phyloP scores from a whole-genome alignment of 1,284 basidiomycete genomes.

The Salmacisia buchloeana region DNA sequence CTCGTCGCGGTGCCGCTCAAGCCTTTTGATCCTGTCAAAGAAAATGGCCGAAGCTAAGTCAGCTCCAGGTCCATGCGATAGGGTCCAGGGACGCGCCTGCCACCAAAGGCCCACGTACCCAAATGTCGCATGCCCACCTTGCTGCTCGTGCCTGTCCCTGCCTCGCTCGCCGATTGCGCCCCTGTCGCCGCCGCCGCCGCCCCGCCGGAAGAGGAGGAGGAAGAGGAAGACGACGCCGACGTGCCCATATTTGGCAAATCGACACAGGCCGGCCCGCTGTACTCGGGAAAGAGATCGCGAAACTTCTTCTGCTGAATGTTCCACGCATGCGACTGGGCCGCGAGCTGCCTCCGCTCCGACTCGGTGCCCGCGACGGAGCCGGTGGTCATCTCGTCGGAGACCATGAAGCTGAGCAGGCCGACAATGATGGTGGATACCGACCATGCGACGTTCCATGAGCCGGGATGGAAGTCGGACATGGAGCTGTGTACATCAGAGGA shows the following conservation, averaged over 20 bases:
- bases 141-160: neutral
- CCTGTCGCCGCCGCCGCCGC: neutral
- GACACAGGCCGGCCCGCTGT: constrained; percentile 16
- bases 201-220: neutral
- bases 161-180: neutral
- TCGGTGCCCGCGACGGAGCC: constrained; percentile 79
- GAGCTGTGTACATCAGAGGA: constrained; percentile 10
- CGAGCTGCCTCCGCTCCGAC: constrained; percentile 70
- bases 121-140: constrained; percentile 9
- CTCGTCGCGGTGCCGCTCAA: neutral
- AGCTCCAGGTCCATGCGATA: neutral
- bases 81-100: neutral
- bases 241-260: constrained; percentile 49
- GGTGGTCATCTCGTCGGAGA: constrained; percentile 92
- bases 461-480: constrained; percentile 67
- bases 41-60: neutral
- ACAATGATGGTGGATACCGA: constrained; percentile 87
- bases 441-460: constrained; percentile 84
- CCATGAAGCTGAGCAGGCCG: constrained; percentile 91
- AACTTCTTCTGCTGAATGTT: constrained; percentile 76
- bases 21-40: neutral
- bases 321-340: constrained; percentile 74
- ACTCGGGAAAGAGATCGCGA: constrained; percentile 46
- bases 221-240: neutral
- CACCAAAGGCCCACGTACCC: neutral